Percentiles rank a stretch among this genome's conserved stretches.
Conservation (phyloP, 2,329 filamentous ascomycete genomes). For the Lasiodiplodia gonubiensis region DNA sequence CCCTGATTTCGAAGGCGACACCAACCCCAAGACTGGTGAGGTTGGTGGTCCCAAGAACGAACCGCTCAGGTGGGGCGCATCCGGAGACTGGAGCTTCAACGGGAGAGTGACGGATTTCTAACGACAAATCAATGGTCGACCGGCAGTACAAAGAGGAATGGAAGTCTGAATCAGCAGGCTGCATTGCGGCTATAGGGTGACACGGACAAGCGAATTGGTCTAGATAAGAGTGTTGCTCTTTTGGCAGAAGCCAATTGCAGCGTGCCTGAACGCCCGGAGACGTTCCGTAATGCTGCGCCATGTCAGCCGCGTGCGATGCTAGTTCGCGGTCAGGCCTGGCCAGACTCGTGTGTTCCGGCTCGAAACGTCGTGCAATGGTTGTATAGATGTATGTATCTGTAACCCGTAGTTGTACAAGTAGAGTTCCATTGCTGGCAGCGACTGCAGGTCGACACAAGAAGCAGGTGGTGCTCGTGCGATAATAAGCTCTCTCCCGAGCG, state of each 20-base stretch:
- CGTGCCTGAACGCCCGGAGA: neutral
- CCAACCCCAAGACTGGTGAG: conserved; percentile 92
- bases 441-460: conserved; percentile 3
- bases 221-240: neutral
- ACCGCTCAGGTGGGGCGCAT: conserved; percentile 81
- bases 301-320: neutral
- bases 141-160: neutral
- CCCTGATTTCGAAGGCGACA: conserved; percentile 91
- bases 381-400: conserved; percentile 10
- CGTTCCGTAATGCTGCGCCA: neutral
- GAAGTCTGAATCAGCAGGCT: neutral
- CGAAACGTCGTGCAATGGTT: neutral
- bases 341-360: neutral
- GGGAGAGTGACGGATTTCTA: conserved; percentile 90
- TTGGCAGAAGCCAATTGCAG: neutral
- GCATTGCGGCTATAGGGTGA: neutral
- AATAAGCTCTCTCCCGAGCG: neutral
- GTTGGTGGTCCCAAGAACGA: conserved; percentile 97
- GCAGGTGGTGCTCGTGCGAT: neutral
- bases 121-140: neutral
- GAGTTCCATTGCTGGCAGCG: neutral
- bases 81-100: conserved; percentile 89
- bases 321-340: neutral
- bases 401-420: conserved; percentile 13
- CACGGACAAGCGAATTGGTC: neutral